Evolutionary conservation across 202 grass and related monocot species (phyloP).

Genomic region (Saccharum hybrid): DNA sequence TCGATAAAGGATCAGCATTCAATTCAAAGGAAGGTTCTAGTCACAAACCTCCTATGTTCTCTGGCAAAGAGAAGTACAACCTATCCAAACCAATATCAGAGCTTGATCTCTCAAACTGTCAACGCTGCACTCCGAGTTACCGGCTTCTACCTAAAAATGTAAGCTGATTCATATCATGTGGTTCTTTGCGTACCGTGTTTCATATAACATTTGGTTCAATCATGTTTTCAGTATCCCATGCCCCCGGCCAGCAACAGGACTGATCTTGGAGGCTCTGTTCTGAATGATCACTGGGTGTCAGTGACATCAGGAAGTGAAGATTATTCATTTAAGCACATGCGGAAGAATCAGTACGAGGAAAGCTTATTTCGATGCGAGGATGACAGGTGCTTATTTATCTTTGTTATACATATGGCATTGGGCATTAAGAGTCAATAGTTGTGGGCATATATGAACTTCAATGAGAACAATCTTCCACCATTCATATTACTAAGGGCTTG

Average conservation of each 20-base stretch:
- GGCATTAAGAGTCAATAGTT: not conserved
- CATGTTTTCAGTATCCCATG: constrained; percentile 70
- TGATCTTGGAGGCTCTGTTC: constrained; percentile 74
- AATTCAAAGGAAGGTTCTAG: constrained; percentile 65
- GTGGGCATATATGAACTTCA: constrained; percentile 4
- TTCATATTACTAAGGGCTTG: not conserved
- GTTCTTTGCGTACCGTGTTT: constrained; percentile 30
- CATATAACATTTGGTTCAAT: constrained; percentile 28
- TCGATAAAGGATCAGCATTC: constrained; percentile 50
- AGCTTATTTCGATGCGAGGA: constrained; percentile 98
- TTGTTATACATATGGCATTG: constrained; percentile 21
- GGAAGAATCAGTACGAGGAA: constrained; percentile 97
- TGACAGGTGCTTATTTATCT: constrained; percentile 66
- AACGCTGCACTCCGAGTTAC: constrained; percentile 90
- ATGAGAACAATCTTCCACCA: constrained; percentile 15
- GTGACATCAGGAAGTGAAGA: constrained; percentile 99
- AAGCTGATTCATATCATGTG: constrained; percentile 36
- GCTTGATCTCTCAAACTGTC: constrained; percentile 93
- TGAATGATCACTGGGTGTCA: constrained; percentile 93
- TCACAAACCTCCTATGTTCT: constrained; percentile 62
- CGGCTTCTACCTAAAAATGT: constrained; percentile 94
- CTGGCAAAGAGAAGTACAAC: constrained; percentile 88
- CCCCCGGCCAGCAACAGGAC: constrained; percentile 78
- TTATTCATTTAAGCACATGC: constrained; percentile 99
- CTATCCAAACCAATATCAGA: constrained; percentile 94